phyloP scores from a whole-genome alignment of 805 yeast genomes.

The Brettanomyces nanus region DNA sequence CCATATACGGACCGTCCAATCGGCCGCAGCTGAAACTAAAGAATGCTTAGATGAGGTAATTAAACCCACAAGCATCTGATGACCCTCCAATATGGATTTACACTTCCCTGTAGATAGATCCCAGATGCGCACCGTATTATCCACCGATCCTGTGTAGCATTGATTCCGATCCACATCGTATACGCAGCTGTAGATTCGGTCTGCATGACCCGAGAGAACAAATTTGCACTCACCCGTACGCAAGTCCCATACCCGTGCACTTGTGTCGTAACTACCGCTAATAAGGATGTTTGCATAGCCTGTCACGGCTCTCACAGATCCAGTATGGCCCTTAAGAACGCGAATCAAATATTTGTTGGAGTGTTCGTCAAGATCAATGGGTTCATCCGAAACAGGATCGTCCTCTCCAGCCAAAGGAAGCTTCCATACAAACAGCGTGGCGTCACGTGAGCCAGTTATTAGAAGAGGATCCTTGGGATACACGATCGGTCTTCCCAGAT shows the following conservation, averaged over 20 bases:
- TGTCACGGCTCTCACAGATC: slow-evolving; percentile 77
- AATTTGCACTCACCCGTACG: slow-evolving; percentile 64
- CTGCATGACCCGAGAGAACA: slow-evolving; percentile 75
- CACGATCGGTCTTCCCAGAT: slow-evolving; percentile 45
- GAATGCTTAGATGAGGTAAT: slow-evolving; percentile 67
- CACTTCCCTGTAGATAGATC: slow-evolving; percentile 70
- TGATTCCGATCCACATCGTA: slow-evolving; percentile 67
- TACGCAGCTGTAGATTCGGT: slow-evolving; percentile 83
- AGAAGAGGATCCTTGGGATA: slow-evolving; percentile 62
- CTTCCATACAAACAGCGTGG: slow-evolving; percentile 66
- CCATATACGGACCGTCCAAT: slow-evolving; percentile 88
- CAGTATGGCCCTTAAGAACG: slow-evolving; percentile 66
- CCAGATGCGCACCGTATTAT: slow-evolving; percentile 84
- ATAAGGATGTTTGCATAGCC: slow-evolving; percentile 80
- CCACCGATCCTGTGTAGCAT: slow-evolving; percentile 90
- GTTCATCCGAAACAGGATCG: slow-evolving; percentile 29
- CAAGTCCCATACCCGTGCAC: slow-evolving; percentile 89
- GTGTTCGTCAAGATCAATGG: slow-evolving; percentile 30
- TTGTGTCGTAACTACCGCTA: slow-evolving; percentile 86
- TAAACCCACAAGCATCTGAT: slow-evolving; percentile 82
- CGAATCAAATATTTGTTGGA: slow-evolving; percentile 60
- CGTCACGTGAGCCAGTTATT: slow-evolving; percentile 83
- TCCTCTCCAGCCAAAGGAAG: slow-evolving; percentile 44
- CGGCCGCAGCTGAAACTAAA: slow-evolving; percentile 93
- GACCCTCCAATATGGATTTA: slow-evolving; percentile 71